Percentiles rank a stretch among this genome's conserved stretches.
Evolutionary conservation across 139 green algal genomes (phyloP).

Genomic region (Chlorella sp.): DNA sequence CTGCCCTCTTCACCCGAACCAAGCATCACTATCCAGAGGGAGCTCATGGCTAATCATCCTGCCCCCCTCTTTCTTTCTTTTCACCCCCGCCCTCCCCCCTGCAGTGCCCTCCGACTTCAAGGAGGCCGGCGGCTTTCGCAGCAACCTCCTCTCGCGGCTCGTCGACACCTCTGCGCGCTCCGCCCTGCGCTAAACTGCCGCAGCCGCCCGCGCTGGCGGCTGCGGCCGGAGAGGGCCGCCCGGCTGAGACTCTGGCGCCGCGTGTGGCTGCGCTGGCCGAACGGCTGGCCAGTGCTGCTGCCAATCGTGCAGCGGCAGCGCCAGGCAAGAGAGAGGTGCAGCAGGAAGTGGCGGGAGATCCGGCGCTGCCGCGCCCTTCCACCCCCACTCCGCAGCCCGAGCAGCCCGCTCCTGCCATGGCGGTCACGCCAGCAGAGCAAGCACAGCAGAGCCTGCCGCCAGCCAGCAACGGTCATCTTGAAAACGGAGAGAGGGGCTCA

Average conservation of each 20-base stretch:
- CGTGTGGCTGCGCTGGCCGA: background rate
- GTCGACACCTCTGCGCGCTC: slow-evolving; percentile 32
- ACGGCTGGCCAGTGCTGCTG: background rate
- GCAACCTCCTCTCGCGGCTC: slow-evolving; percentile 42
- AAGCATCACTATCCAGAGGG: too few species aligned
- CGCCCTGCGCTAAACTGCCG: slow-evolving; percentile 15
- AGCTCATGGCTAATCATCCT: background rate
- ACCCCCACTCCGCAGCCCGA: background rate
- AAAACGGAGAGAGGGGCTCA: too few species aligned
- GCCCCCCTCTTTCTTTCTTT: too few species aligned
- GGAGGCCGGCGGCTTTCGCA: slow-evolving; percentile 7
- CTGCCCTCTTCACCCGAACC: too few species aligned
- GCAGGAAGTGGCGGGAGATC: background rate
- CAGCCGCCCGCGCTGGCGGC: background rate
- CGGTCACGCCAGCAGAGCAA: background rate
- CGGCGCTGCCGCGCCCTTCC: background rate
- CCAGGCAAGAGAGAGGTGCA: background rate
- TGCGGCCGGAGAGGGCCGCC: background rate
- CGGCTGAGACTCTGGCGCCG: background rate
- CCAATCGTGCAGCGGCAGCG: background rate
- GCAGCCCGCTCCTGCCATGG: background rate
- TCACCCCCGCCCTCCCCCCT: background rate
- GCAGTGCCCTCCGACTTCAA: slow-evolving; percentile 19
- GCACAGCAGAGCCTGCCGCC: background rate
- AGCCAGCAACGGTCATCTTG: background rate